Percentiles rank a stretch among this genome's conserved stretches.
Evolutionary conservation across 148 eudicot genomes (phyloP).

Genomic region (Arctostaphylos glauca): DNA sequence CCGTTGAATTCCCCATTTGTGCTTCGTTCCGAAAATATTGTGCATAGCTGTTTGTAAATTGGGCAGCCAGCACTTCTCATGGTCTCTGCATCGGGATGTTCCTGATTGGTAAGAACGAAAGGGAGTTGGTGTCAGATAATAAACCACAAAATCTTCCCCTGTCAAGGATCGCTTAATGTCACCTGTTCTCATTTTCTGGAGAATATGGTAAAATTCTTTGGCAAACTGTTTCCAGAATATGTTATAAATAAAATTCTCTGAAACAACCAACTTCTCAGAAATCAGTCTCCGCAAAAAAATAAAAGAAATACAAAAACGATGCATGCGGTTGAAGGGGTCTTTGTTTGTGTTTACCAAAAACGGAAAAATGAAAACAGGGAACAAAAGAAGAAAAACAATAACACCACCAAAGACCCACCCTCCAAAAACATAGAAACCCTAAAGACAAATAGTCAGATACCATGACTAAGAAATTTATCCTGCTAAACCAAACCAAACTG

Average conservation of each 20-base stretch:
- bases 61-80: slow-evolving; percentile 62
- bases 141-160: not conserved
- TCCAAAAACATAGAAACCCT: not conserved
- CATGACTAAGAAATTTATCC: not conserved
- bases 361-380: not conserved
- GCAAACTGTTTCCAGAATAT: not conserved
- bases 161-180: not conserved
- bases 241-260: not conserved
- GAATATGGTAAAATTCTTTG: not conserved
- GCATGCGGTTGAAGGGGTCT: not conserved
- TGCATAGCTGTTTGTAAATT: slow-evolving; percentile 58
- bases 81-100: slow-evolving; percentile 71
- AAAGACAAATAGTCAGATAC: not conserved
- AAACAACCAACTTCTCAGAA: not conserved
- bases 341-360: not conserved
- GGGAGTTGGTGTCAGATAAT: not conserved
- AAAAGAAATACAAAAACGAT: not conserved
- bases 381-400: not conserved
- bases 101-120: slow-evolving; percentile 39
- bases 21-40: slow-evolving; percentile 46
- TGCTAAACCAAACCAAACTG: not conserved
- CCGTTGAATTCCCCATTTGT: slow-evolving; percentile 26
- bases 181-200: not conserved
- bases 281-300: not conserved
- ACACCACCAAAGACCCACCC: not conserved